Evolutionary conservation across 495 filamentous ascomycete genomes (phyloP).

Genomic region (Friedmanniomyces simplex): DNA sequence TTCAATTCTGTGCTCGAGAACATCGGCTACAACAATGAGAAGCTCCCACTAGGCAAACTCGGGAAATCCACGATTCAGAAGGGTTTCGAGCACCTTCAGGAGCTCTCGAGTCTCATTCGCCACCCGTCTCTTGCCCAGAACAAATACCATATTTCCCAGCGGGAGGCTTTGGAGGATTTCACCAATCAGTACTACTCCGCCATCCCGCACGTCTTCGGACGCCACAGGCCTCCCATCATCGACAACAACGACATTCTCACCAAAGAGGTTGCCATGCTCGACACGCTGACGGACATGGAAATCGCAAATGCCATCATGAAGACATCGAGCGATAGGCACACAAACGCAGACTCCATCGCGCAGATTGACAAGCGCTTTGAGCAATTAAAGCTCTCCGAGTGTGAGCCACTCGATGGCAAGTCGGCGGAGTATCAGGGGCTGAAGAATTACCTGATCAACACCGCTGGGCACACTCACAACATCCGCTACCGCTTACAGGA

Average conservation of each 20-base stretch:
- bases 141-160: conserved; percentile 15
- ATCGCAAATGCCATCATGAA: conserved; percentile 68
- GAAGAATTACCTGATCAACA: conserved; percentile 53
- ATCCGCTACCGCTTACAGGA: conserved; percentile 45
- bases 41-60: conserved; percentile 75
- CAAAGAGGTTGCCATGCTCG: conserved; percentile 64
- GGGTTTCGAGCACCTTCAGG: conserved; percentile 64
- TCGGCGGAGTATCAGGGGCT: conserved; percentile 56
- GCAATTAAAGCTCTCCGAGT: conserved; percentile 61
- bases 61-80: conserved; percentile 60
- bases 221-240: conserved; percentile 60
- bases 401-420: conserved; percentile 52
- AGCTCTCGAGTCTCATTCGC: conserved; percentile 54
- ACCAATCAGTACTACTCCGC: conserved; percentile 69
- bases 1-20: conserved; percentile 54
- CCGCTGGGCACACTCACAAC: conserved; percentile 50
- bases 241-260: conserved; percentile 46
- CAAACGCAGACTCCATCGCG: conserved; percentile 53
- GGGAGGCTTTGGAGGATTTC: conserved; percentile 40
- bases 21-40: conserved; percentile 66
- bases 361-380: conserved; percentile 61
- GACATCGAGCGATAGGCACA: conserved; percentile 34
- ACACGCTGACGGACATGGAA: conserved; percentile 73
- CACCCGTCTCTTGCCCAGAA: conserved; percentile 38
- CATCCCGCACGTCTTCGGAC: conserved; percentile 78